Percentiles rank a stretch among this genome's conserved stretches.
These are phyloP conservation scores for Bipolaris bicolor DNA, from an alignment of 2,329 filamentous ascomycete species.

Conservation along the genomic window DNA sequence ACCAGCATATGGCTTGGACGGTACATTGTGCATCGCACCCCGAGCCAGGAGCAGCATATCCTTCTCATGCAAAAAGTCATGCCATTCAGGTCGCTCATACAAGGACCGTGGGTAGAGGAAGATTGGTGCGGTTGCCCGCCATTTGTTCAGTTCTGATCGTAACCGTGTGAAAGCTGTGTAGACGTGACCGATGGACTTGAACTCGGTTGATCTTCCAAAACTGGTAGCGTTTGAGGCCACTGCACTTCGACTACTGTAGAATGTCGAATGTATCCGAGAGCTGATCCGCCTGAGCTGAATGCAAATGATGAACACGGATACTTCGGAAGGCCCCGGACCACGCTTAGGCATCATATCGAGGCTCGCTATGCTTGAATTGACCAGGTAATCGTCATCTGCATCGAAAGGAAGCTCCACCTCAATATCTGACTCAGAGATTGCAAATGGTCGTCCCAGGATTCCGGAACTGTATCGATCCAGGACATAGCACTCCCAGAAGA, in stretches of 20 bases:
- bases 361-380: slow-evolving; percentile 1
- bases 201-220: neutral
- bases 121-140: slow-evolving; percentile 45
- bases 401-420: slow-evolving; percentile 47
- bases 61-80: slow-evolving; percentile 52
- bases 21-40: slow-evolving; percentile 51
- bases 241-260: slow-evolving; percentile 17
- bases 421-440: slow-evolving; percentile 52
- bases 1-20: slow-evolving; percentile 2
- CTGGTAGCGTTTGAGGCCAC: neutral
- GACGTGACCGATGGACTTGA: slow-evolving; percentile 1
- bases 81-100: slow-evolving; percentile 55
- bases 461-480: slow-evolving; percentile 55
- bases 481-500: slow-evolving; percentile 57
- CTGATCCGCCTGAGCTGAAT: slow-evolving; percentile 51
- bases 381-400: slow-evolving; percentile 40
- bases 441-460: slow-evolving; percentile 52
- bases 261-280: slow-evolving; percentile 48
- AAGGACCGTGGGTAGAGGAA: slow-evolving; percentile 47
- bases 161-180: slow-evolving; percentile 22
- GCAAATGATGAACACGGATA: slow-evolving; percentile 50
- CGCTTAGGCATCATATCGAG: slow-evolving; percentile 1
- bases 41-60: slow-evolving; percentile 52
- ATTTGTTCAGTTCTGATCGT: slow-evolving; percentile 45
- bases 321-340: slow-evolving; percentile 29